Evolutionary conservation across 2,329 filamentous ascomycete genomes (phyloP).

Genomic region (Colletotrichum limetticola): DNA sequence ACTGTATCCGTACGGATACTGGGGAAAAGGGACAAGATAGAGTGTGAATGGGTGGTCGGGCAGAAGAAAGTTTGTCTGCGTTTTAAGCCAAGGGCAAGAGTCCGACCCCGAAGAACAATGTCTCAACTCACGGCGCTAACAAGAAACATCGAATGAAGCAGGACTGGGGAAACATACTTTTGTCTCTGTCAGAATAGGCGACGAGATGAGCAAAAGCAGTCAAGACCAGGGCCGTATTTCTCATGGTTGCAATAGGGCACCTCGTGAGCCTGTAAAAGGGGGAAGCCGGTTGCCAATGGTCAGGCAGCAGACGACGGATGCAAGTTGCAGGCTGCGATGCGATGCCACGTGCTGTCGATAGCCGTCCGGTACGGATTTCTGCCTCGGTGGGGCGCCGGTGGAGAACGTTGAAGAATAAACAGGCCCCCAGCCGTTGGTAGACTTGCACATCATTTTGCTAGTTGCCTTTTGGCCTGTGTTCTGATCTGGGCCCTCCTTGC

Average conservation of each 20-base stretch:
- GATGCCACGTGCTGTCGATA: slow-evolving; percentile 12
- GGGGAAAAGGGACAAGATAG: neutral
- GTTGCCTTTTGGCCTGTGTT: neutral
- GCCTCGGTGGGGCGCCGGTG: neutral
- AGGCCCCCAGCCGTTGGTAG: neutral
- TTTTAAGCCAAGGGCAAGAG: slow-evolving; percentile 6
- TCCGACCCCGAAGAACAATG: slow-evolving; percentile 10
- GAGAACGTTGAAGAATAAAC: neutral
- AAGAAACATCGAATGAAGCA: slow-evolving; percentile 21
- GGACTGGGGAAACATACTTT: neutral
- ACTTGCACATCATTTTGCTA: neutral
- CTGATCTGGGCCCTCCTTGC: neutral
- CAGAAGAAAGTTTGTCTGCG: neutral
- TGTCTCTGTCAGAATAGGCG: slow-evolving; percentile 7
- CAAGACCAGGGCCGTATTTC: neutral
- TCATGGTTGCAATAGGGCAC: neutral
- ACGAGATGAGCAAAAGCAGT: slow-evolving; percentile 1
- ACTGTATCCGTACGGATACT: neutral
- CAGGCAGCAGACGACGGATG: neutral
- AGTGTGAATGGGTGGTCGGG: neutral
- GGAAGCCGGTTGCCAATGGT: too few relatives aligned
- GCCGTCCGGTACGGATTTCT: neutral
- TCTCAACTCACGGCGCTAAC: slow-evolving; percentile 8
- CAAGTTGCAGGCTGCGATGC: neutral
- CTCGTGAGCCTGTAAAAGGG: neutral